Base-by-base conservation (phyloP, 2,329 filamentous ascomycete genomes). In the Verticillium zaregamsianum region DNA sequence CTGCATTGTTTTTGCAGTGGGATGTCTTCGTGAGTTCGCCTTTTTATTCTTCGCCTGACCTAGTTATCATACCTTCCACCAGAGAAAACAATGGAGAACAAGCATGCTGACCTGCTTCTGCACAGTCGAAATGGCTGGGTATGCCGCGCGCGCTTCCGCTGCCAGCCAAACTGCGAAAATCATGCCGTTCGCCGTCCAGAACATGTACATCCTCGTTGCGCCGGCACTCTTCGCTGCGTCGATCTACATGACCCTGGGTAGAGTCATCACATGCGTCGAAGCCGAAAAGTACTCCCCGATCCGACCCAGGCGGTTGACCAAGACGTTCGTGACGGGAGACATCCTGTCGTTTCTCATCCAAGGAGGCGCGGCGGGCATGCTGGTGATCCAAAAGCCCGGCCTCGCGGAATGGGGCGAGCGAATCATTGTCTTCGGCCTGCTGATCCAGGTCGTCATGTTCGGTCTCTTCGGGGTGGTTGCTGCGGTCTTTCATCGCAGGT, bases 401-500 rank as follows among this genome's bases (percentile, higher is more conserved):
- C 5, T 58, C 0, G 62, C 62, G 35, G 68, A 76, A 25, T 70
- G 72, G 15, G 83, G 80, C n/a, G 69, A 83, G 65, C 77, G 80
- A n/a, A 74, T 88, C 57, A 79, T 88, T n/a, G 71, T 87, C 9
- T 80, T 66, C 1, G 86, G 86, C 2, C 73, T 89, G 2, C 69
- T 82, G 37, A 69, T 87, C 20, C 86, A 89, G 67, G 76, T 89
- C 25, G 45, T 84, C 45, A 79, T 84, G 60, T 87, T 89, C 64
- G 77, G 76, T 23, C 71, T 87, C 37, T 89, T 89, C 67, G 71
- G 83, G 39, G 61, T 79, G 4, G 77, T 79, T 1, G 77, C 82
- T 0, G 65, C 77, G 2, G 62, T 82, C 0, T 86, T 86, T 71
- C 80, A 87, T 64, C 59, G 65, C n/a, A 68, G 75, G 25, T 67